A percentile compares a stretch with the other conserved stretches of the same genome.
Conservation (phyloP, 1,139 yeast genomes). For the Geotrichum citri-aurantii region DNA sequence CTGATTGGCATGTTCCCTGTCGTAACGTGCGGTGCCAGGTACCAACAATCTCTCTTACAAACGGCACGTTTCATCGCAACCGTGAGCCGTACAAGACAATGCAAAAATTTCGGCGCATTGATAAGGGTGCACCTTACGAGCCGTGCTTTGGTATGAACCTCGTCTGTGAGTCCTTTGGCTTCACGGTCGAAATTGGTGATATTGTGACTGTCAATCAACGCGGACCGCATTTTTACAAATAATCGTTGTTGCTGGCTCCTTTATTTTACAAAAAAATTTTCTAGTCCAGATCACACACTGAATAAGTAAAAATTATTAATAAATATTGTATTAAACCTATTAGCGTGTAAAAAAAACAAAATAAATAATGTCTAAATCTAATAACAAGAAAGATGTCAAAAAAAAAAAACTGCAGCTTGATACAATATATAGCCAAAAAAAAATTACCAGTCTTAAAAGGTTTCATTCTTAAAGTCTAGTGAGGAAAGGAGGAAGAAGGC, state of each 20-base stretch:
- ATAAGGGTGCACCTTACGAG: conserved; percentile 33
- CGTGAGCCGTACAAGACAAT: conserved; percentile 36
- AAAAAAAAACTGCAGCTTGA: not conserved
- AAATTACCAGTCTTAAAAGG: too few relatives aligned
- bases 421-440: not conserved
- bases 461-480: not conserved
- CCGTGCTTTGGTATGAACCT: conserved; percentile 41
- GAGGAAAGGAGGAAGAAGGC: not conserved
- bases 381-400: not conserved
- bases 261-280: too few relatives aligned
- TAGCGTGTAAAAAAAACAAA: not conserved
- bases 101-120: conserved; percentile 38
- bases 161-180: conserved; percentile 32
- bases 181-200: conserved; percentile 33
- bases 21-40: conserved; percentile 40
- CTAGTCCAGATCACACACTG: too few relatives aligned
- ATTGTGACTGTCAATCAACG: conserved; percentile 19
- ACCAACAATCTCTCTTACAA: conserved; percentile 37
- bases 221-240: conserved; percentile 10
- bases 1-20: conserved; percentile 32
- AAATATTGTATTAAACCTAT: not conserved
- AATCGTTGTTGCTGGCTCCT: too few relatives aligned
- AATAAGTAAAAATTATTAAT: too few relatives aligned
- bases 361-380: not conserved
- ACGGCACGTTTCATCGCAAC: conserved; percentile 35